Evolutionary conservation across 495 filamentous ascomycete species (phyloP).

Genomic region (Melanomma pulvis-pyrius): DNA sequence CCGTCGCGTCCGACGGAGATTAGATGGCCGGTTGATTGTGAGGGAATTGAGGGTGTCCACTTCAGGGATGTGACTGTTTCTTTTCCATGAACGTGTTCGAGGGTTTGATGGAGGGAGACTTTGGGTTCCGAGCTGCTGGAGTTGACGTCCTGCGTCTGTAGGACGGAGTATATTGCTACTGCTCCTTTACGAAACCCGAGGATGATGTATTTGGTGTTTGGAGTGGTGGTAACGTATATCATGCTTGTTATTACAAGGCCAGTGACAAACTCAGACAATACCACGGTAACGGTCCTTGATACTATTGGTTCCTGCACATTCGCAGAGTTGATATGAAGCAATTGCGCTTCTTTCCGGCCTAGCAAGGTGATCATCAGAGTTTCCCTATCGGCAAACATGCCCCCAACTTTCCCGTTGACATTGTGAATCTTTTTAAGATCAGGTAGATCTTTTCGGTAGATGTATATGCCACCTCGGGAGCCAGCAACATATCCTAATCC

Average conservation of each 20-base stretch:
- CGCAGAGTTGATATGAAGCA: conserved; percentile 16
- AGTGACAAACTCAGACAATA: conserved; percentile 13
- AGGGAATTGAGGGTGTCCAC: conserved; percentile 15
- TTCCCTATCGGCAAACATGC: conserved; percentile 46
- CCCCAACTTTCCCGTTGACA: conserved; percentile 54
- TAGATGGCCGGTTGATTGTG: conserved; percentile 47
- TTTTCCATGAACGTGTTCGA: conserved; percentile 54
- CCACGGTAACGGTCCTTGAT: conserved; percentile 4
- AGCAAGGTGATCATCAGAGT: conserved; percentile 26
- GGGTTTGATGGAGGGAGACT: conserved; percentile 26
- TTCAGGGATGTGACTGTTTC: conserved; percentile 73
- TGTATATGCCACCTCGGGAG: conserved; percentile 25
- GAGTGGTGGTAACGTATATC: conserved; percentile 39
- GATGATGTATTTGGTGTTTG: conserved; percentile 54
- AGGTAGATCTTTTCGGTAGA: neutral
- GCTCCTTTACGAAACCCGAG: conserved; percentile 70
- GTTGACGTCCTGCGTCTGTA: neutral
- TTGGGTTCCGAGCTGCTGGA: conserved; percentile 39
- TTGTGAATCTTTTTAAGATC: conserved; percentile 6
- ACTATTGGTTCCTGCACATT: neutral
- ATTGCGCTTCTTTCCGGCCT: conserved; percentile 28
- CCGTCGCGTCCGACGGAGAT: conserved; percentile 77
- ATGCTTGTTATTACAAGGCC: conserved; percentile 49
- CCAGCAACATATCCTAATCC: conserved; percentile 32
- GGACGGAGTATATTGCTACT: conserved; percentile 55